phyloP scores from a whole-genome alignment of 1,139 yeast species.

The Sugiyamaella novakii region DNA sequence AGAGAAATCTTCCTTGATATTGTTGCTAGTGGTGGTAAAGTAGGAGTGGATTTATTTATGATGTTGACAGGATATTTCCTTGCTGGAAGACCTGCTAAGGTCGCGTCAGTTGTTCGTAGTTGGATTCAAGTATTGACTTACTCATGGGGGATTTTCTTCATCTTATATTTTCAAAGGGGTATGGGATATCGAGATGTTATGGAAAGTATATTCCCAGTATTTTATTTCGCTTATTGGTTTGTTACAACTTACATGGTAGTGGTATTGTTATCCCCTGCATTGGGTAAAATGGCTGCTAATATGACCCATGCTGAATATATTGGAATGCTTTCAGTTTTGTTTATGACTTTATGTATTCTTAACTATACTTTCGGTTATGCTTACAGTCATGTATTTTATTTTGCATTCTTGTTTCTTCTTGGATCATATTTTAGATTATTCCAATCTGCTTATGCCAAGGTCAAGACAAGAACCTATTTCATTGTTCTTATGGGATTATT shows the following conservation, averaged over 20 bases:
- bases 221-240: slow-evolving; percentile 18
- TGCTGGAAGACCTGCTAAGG: slow-evolving; percentile 17
- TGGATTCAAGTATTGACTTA: slow-evolving; percentile 18
- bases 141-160: slow-evolving; percentile 16
- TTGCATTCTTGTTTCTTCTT: slow-evolving; percentile 13
- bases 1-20: slow-evolving; percentile 6
- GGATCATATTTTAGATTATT: slow-evolving; percentile 16
- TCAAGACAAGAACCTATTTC: slow-evolving; percentile 13
- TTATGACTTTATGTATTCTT: slow-evolving; percentile 8
- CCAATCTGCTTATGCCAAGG: slow-evolving; percentile 5
- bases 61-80: slow-evolving; percentile 19
- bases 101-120: slow-evolving; percentile 14
- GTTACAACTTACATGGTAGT: slow-evolving; percentile 17
- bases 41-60: slow-evolving; percentile 20
- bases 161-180: neutral
- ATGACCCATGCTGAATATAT: slow-evolving; percentile 10
- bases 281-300: slow-evolving; percentile 16
- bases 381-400: slow-evolving; percentile 18
- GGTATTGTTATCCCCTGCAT: slow-evolving; percentile 17
- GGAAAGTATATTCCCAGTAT: slow-evolving; percentile 18
- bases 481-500: slow-evolving; percentile 7
- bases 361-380: slow-evolving; percentile 15
- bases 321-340: slow-evolving; percentile 13
- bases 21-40: slow-evolving; percentile 18
- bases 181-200: slow-evolving; percentile 14